phyloP scores from a whole-genome alignment of 352 stramenopile species.

The Globisporangium sylvaticum region DNA sequence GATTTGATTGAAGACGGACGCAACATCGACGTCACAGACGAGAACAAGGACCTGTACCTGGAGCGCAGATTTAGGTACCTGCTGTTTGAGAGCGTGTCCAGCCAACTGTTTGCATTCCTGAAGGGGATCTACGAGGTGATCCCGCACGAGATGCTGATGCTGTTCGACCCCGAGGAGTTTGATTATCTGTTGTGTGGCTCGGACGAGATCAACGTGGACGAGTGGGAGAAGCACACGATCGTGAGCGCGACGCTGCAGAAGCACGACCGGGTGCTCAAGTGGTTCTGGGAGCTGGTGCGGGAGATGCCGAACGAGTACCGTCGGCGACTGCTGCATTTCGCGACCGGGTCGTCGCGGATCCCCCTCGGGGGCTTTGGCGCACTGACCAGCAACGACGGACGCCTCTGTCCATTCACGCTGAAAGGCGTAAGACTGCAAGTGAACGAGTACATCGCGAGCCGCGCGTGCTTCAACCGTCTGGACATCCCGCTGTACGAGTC shows the following conservation, averaged over 20 bases:
- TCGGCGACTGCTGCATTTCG: neutral
- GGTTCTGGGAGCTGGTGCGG: neutral
- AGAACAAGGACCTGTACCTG: neutral
- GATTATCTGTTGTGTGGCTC: constrained; percentile 85
- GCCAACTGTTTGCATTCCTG: constrained; percentile 75
- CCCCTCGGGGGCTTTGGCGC: neutral
- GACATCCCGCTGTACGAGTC: neutral
- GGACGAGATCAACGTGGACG: constrained; percentile 25
- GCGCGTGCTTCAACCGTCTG: neutral
- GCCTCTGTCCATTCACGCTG: neutral
- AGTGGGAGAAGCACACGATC: neutral
- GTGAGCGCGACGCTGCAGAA: neutral
- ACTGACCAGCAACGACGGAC: neutral
- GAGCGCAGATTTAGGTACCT: neutral
- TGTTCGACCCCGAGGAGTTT: constrained; percentile 93
- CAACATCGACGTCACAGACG: neutral
- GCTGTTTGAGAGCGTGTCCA: constrained; percentile 84
- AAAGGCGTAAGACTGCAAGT: neutral
- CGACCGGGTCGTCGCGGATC: neutral
- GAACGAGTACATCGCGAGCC: neutral
- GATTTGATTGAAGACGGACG: neutral
- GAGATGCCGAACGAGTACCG: constrained; percentile 1
- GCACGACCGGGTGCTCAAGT: neutral
- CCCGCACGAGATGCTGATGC: constrained; percentile 84
- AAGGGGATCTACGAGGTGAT: constrained; percentile 94